These are phyloP conservation scores for Epipyxis sp. DNA, from an alignment of 108 stramenopile species.

Conservation along the genomic window DNA sequence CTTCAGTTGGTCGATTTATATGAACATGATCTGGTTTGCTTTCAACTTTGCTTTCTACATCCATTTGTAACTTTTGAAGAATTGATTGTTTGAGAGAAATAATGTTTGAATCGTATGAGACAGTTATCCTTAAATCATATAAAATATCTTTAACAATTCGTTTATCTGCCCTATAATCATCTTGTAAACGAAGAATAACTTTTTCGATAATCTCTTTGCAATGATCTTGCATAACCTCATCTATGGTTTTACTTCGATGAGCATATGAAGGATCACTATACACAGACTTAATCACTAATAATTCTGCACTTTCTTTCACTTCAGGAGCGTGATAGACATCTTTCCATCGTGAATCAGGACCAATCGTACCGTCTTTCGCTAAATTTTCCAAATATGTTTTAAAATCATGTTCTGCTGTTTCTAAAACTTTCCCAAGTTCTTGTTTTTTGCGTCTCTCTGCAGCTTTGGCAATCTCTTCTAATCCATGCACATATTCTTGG, in stretches of 20 bases:
- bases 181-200: background rate
- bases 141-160: background rate
- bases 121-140: too few species aligned
- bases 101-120: too few species aligned
- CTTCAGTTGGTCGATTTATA: background rate
- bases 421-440: constrained; percentile 33
- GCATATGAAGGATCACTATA: background rate
- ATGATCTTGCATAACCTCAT: too few species aligned
- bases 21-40: background rate
- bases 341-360: background rate
- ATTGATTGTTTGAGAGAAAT: too few species aligned
- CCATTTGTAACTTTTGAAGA: background rate
- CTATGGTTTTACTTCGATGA: background rate
- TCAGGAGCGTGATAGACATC: background rate
- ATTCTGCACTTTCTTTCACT: background rate
- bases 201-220: background rate
- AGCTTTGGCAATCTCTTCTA: too few species aligned
- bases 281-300: too few species aligned
- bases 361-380: too few species aligned
- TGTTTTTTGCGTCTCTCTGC: constrained; percentile 34
- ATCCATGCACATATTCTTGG: constrained; percentile 40
- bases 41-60: background rate
- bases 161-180: background rate
- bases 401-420: too few species aligned
- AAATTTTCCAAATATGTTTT: too few species aligned